Percentiles rank a stretch among this genome's conserved stretches.
Conservation (phyloP, 2,329 filamentous ascomycete species). For the Tolypocladium tundrense region DNA sequence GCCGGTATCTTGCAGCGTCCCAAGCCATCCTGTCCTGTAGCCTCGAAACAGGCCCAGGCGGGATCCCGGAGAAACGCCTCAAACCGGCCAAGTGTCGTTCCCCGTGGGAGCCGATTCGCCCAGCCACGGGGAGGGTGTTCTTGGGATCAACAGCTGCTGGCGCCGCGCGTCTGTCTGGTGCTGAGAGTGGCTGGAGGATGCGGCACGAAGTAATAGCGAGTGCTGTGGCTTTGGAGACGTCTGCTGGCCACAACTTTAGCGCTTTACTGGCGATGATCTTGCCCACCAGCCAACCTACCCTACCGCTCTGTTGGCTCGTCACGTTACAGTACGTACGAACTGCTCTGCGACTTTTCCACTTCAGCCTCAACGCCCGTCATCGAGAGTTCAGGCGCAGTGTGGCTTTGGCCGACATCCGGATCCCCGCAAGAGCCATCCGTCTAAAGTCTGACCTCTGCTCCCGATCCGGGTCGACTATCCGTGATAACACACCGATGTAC, state of each 20-base stretch:
- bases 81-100: constrained; percentile 15
- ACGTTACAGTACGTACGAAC: background rate
- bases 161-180: constrained; percentile 5
- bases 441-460: background rate
- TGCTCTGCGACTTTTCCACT: background rate
- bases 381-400: background rate
- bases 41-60: constrained; percentile 11
- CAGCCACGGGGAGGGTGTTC: background rate
- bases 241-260: background rate
- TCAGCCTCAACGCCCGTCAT: background rate
- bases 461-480: background rate
- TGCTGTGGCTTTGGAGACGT: background rate
- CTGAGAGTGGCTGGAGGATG: background rate
- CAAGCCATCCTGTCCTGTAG: background rate
- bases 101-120: constrained; percentile 1
- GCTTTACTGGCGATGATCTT: background rate
- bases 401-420: background rate
- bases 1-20: background rate
- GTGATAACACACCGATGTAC: background rate
- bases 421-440: background rate
- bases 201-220: background rate
- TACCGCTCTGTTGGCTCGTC: background rate
- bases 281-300: background rate
- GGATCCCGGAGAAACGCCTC: constrained; percentile 17
- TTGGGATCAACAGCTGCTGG: constrained; percentile 3